Evolutionary conservation across 2,329 filamentous ascomycete species (phyloP).

Genomic region (Clonostachys sp.): DNA sequence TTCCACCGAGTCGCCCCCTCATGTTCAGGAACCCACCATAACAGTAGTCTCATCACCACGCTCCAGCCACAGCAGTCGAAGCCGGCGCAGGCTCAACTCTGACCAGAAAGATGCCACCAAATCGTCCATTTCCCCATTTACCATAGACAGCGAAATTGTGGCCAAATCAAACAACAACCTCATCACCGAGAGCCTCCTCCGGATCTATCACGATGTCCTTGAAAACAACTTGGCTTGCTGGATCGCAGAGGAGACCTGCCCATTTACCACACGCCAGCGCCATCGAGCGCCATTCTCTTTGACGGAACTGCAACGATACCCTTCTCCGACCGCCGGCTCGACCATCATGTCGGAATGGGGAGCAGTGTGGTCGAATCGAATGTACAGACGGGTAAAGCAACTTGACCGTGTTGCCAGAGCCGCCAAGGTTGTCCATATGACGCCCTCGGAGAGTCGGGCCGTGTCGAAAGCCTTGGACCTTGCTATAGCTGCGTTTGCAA

Average conservation of each 20-base stretch:
- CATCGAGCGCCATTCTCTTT: no score
- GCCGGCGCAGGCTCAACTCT: background rate
- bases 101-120: background rate
- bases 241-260: slow-evolving; percentile 48
- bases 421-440: slow-evolving; percentile 32
- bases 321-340: slow-evolving; percentile 4
- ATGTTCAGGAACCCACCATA: no score
- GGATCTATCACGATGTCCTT: slow-evolving; percentile 49
- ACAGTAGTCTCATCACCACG: no score
- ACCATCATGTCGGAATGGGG: slow-evolving; percentile 17
- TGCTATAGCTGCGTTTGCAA: slow-evolving; percentile 46
- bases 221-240: slow-evolving; percentile 49
- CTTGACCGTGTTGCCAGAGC: slow-evolving; percentile 38
- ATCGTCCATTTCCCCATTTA: slow-evolving; percentile 2
- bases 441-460: slow-evolving; percentile 31
- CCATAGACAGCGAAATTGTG: slow-evolving; percentile 8
- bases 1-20: no score
- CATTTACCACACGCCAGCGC: slow-evolving; percentile 22
- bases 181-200: slow-evolving; percentile 34
- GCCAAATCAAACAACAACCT: slow-evolving; percentile 18
- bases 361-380: slow-evolving; percentile 36
- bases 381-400: slow-evolving; percentile 42
- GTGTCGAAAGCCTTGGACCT: slow-evolving; percentile 39
- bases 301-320: background rate
- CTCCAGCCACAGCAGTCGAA: background rate